phyloP scores from a whole-genome alignment of 2,329 filamentous ascomycete genomes.

The Colletotrichum tropicale region DNA sequence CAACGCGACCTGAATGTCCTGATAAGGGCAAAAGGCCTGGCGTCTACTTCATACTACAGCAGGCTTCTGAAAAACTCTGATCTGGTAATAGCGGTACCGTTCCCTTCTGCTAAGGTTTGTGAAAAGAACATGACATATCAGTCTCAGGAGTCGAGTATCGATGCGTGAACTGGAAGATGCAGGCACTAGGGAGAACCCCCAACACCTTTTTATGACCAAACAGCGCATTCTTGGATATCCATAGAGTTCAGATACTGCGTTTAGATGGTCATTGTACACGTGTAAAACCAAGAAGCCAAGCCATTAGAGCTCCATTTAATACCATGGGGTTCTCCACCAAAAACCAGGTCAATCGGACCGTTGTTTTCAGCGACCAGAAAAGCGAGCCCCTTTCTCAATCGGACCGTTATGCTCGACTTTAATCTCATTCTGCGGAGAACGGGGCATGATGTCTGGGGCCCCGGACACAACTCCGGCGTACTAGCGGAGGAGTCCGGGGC shows the following conservation, averaged over 20 bases:
- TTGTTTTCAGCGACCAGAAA: conserved; percentile 9
- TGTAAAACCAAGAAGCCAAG: conserved; percentile 7
- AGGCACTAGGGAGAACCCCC: neutral
- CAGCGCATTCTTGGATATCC: neutral
- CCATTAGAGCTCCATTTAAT: conserved; percentile 1
- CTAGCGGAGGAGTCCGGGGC: neutral
- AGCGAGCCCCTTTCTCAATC: neutral
- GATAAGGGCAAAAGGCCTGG: neutral
- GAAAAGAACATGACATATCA: neutral
- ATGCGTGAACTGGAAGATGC: neutral
- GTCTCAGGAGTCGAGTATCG: neutral
- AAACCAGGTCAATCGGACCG: conserved; percentile 11
- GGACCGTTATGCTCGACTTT: conserved; percentile 1
- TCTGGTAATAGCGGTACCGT: fast-evolving
- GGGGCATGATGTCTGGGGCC: neutral
- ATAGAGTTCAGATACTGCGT: neutral
- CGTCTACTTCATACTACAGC: neutral
- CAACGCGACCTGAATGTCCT: neutral
- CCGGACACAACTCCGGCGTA: neutral
- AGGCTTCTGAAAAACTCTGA: neutral
- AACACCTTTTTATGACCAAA: neutral
- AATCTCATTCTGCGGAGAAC: neutral
- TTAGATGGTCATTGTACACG: neutral
- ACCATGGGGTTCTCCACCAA: neutral
- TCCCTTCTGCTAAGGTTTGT: neutral